Percentiles rank a stretch among this genome's conserved stretches.
phyloP scores from a whole-genome alignment of 1,284 basidiomycete species.

The Leccinum griseonigrum region DNA sequence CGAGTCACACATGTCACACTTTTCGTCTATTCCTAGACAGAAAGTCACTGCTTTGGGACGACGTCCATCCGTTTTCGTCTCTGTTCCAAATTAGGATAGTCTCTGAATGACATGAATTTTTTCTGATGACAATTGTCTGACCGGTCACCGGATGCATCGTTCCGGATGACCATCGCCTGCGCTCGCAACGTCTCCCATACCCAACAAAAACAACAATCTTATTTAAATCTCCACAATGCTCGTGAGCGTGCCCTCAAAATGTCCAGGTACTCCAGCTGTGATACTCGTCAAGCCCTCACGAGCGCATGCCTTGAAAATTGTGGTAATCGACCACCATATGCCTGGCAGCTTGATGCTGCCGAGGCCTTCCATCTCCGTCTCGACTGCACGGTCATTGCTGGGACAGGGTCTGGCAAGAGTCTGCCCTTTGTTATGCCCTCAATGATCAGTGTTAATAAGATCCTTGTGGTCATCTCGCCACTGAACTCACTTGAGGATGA shows the following conservation, averaged over 20 bases:
- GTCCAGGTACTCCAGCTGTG: neutral
- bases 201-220: neutral
- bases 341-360: slow-evolving; percentile 12
- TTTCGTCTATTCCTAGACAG: too few relatives aligned
- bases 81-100: too few relatives aligned
- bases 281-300: neutral
- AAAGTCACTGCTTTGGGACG: too few relatives aligned
- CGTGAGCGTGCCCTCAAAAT: neutral
- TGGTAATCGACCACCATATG: neutral
- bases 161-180: too few relatives aligned
- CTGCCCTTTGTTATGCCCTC: slow-evolving; percentile 13
- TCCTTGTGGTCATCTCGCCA: slow-evolving; percentile 7
- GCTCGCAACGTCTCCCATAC: too few relatives aligned
- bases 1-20: too few relatives aligned
- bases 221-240: neutral
- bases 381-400: slow-evolving; percentile 7
- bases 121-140: too few relatives aligned
- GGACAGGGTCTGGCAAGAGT: slow-evolving; percentile 1
- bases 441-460: slow-evolving; percentile 3
- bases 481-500: slow-evolving; percentile 8
- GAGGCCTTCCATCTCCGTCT: slow-evolving; percentile 13
- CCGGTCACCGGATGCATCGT: too few relatives aligned
- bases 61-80: too few relatives aligned
- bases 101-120: too few relatives aligned
- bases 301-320: neutral